Percentiles rank a stretch among this genome's conserved stretches.
These are phyloP conservation scores for Aspergillus neotritici DNA, from an alignment of 2,329 filamentous ascomycete species.

Conservation along the genomic window DNA sequence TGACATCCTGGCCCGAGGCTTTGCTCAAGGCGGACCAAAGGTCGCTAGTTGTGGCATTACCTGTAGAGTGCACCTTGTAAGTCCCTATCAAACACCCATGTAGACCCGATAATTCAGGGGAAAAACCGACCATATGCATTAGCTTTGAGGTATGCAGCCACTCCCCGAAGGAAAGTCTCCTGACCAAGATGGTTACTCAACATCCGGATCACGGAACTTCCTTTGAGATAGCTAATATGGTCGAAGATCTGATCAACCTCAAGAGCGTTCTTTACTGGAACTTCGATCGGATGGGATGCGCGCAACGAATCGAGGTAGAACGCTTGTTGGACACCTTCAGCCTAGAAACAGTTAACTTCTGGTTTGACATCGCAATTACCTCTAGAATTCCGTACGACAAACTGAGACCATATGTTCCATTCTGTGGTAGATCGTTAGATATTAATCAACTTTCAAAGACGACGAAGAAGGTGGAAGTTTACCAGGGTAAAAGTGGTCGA, in stretches of 20 bases:
- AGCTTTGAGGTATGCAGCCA: conserved; percentile 80
- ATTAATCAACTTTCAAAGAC: not conserved
- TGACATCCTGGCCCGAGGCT: conserved; percentile 81
- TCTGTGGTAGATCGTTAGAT: conserved; percentile 46
- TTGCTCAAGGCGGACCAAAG: conserved; percentile 85
- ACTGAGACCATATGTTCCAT: conserved; percentile 97
- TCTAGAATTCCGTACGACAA: conserved; percentile 64
- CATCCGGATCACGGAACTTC: conserved; percentile 95
- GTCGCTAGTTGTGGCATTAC: conserved; percentile 82
- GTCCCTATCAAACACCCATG: not conserved
- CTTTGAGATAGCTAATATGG: conserved; percentile 92
- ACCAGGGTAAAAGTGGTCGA: conserved; percentile 82
- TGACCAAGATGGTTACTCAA: conserved; percentile 82
- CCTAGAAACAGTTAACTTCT: conserved; percentile 47
- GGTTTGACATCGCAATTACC: conserved; percentile 41
- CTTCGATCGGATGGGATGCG: conserved; percentile 92
- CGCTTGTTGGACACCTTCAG: conserved; percentile 87
- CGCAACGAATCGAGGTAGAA: conserved; percentile 85
- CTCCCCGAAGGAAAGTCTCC: conserved; percentile 83
- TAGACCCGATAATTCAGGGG: not conserved
- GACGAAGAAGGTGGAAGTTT: conserved; percentile 14
- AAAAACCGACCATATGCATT: conserved; percentile 66
- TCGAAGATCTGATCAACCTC: conserved; percentile 99
- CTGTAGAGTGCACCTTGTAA: conserved; percentile 20
- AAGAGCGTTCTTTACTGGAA: conserved; percentile 84